Evolutionary conservation across 495 filamentous ascomycete species (phyloP).

Genomic region (Penicillium manginii): DNA sequence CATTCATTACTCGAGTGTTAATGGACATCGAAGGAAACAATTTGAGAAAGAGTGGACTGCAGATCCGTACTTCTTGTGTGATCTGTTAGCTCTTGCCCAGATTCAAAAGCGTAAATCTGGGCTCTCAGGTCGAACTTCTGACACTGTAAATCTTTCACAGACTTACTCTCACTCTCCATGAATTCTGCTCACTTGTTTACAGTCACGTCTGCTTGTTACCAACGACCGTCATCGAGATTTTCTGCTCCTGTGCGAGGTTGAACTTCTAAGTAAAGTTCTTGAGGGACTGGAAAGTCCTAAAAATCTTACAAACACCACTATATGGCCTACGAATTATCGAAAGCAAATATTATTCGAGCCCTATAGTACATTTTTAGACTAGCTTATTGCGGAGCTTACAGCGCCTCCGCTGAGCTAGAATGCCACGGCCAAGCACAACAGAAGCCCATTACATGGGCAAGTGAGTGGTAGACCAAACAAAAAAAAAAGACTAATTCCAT

Average conservation of each 20-base stretch:
- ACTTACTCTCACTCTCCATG: not conserved
- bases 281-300: conserved; percentile 10
- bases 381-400: too few relatives aligned
- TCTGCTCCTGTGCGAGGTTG: conserved; percentile 19
- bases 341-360: conserved; percentile 21
- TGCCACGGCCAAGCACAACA: too few relatives aligned
- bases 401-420: too few relatives aligned
- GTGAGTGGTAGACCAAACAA: too few relatives aligned
- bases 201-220: conserved; percentile 29
- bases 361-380: conserved; percentile 10
- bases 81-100: conserved; percentile 28
- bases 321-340: conserved; percentile 16
- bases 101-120: conserved; percentile 15
- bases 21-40: conserved; percentile 8
- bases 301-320: conserved; percentile 1
- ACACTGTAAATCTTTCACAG: conserved; percentile 16
- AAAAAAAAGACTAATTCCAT: too few relatives aligned
- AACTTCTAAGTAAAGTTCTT: conserved; percentile 20
- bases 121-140: conserved; percentile 4
- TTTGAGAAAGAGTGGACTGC: conserved; percentile 21
- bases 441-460: too few relatives aligned
- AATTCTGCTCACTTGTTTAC: conserved; percentile 1
- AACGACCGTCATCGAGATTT: conserved; percentile 13
- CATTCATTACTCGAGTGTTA: conserved; percentile 16
- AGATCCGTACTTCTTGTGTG: conserved; percentile 28